Percentiles rank a stretch among this genome's conserved stretches.
Conservation (phyloP, 2,329 filamentous ascomycete species). For the Xylaria sp. region DNA sequence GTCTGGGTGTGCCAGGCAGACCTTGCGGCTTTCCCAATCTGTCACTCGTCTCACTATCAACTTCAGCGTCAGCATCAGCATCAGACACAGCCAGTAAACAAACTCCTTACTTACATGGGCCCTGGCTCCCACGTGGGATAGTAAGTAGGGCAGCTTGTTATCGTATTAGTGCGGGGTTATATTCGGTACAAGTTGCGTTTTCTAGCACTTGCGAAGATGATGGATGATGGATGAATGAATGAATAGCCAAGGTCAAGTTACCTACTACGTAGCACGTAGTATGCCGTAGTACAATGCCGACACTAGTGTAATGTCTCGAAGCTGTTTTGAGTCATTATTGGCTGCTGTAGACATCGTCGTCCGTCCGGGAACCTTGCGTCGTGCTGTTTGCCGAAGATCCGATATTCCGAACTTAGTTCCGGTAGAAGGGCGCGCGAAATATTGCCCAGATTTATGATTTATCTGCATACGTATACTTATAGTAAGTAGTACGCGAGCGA, state of each 20-base stretch:
- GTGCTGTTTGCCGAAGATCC: conserved; percentile 16
- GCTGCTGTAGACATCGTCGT: neutral
- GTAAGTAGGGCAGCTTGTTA: neutral
- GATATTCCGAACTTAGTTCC: conserved; percentile 21
- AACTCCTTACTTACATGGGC: conserved; percentile 7
- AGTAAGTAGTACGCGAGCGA: neutral
- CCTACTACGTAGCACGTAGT: neutral
- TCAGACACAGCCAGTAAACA: conserved; percentile 9
- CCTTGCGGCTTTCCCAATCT: conserved; percentile 27
- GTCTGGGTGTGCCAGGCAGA: neutral
- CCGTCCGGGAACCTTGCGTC: neutral
- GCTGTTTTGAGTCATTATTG: conserved; percentile 10
- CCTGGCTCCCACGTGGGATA: conserved; percentile 35
- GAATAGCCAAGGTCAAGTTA: neutral
- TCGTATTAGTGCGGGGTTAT: conserved; percentile 26
- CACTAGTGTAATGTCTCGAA: neutral
- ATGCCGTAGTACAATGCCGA: neutral
- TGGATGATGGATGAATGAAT: too few relatives aligned
- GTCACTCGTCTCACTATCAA: conserved; percentile 33
- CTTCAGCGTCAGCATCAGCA: conserved; percentile 23
- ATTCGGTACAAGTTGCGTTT: conserved; percentile 9
- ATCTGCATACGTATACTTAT: neutral
- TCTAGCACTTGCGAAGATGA: neutral
- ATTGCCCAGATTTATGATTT: conserved; percentile 8
- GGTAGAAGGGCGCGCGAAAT: neutral